Evolutionary conservation across 1,284 basidiomycete genomes (phyloP), one percentile per base, ranked within the genome.

Genomic region (Ceratobasidium sp.): DNA sequence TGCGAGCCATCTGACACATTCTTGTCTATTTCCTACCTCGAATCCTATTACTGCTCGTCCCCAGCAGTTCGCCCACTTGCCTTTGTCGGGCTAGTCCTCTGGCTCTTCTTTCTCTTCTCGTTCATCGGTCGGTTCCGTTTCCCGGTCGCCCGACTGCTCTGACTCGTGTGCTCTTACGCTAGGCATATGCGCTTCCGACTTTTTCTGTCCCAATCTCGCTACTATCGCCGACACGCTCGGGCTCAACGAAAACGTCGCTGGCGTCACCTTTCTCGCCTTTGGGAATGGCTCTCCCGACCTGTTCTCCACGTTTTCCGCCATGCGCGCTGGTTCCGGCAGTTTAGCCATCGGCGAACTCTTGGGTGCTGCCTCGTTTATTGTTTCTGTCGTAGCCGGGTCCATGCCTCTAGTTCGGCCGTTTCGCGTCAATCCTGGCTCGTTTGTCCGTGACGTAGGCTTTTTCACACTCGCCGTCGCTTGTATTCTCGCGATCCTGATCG

Each of bases 371-470:
- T 91, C 95, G 1, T 99, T 99, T 86, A 97, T 99, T 83, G 92
- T 96, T 27, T 96, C 95, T 2, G 96, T 97, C 82, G 96, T 99
- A 54, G 96, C 95, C 2, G 97, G 97, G 6, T 94, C 94, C 20
- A 98, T 99, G 91, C 97, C 96, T 82, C 92, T 99, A 83, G 95
- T 99, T 83, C 93, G 93, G 79, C 96, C 96, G 0, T 99, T 99
- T 86, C 89, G 90, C 80, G 96, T 99, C 20, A 88, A 93, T 44
- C 89, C 88, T 0, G 87, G 88, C 52, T 92, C 95, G 0, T 99
- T 99, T 85, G 86, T 98, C 18, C 92, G 98, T 48, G 98, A 99
- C 83, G 94, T 97, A 41, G 92, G 94, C 23, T 99, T 99, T 88
- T 98, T 98, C 86, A 92, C 94, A 14, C 81, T 90, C 3, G 94